A percentile compares a stretch with the other conserved stretches of the same genome.
These are phyloP conservation scores for Golubevia pallescens DNA, from an alignment of 1,284 basidiomycete genomes.

Conservation along the genomic window DNA sequence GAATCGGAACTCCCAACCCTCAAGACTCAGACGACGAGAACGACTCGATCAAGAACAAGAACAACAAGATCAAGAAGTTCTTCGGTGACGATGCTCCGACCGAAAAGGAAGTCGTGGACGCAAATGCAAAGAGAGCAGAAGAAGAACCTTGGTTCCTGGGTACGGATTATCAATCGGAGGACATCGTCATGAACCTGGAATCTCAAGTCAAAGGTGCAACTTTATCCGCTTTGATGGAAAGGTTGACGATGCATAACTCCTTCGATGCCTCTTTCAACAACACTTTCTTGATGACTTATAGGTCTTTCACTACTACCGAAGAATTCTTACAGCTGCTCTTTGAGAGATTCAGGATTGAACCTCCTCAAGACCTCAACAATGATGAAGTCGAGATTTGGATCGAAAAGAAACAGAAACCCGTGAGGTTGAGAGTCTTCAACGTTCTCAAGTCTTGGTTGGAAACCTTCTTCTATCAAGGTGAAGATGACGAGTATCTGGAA, in stretches of 20 bases:
- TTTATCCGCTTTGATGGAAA: constrained; percentile 81
- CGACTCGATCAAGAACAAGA: constrained; percentile 11
- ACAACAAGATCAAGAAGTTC: constrained; percentile 68
- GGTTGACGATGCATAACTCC: constrained; percentile 78
- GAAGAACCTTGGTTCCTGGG: constrained; percentile 79
- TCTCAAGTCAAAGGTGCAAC: constrained; percentile 80
- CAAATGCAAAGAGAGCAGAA: constrained; percentile 49
- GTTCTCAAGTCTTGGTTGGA: constrained; percentile 66
- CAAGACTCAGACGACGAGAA: constrained; percentile 24
- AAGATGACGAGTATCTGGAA: constrained; percentile 61
- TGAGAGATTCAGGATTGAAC: constrained; percentile 79
- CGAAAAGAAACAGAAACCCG: constrained; percentile 84
- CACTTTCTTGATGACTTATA: constrained; percentile 95
- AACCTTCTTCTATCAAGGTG: constrained; percentile 61
- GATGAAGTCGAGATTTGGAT: constrained; percentile 81
- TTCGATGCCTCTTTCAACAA: constrained; percentile 80
- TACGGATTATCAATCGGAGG: constrained; percentile 77
- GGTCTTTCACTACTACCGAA: constrained; percentile 86
- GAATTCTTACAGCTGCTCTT: constrained; percentile 86
- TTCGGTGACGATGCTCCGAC: constrained; percentile 74
- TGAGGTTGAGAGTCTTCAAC: constrained; percentile 70
- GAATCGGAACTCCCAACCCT: no score
- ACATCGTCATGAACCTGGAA: constrained; percentile 80
- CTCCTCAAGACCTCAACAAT: constrained; percentile 74
- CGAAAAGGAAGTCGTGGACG: constrained; percentile 47